These are phyloP conservation scores for Termitomyces sp. DNA, from an alignment of 768 basidiomycete species.

Conservation along the genomic window DNA sequence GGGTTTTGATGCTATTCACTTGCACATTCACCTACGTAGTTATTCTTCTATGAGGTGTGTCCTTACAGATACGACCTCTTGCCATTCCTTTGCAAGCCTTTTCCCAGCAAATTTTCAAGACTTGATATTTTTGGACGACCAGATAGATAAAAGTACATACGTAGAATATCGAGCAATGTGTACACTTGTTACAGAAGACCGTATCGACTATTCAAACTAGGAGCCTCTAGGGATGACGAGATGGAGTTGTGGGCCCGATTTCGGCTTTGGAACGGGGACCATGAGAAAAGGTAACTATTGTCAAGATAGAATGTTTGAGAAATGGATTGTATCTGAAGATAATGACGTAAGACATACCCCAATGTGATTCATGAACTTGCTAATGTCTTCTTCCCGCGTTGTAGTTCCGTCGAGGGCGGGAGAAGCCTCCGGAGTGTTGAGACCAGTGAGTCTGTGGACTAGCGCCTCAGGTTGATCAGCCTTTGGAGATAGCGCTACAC, in stretches of 20 bases:
- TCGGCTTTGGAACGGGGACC: slow-evolving; percentile 31
- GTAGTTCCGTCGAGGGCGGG: slow-evolving; percentile 7
- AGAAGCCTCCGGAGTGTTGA: slow-evolving; percentile 8
- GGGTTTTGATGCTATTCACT: no score
- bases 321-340: not conserved
- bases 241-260: slow-evolving; percentile 15
- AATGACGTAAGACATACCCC: slow-evolving; percentile 32
- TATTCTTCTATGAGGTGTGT: no score
- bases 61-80: no score
- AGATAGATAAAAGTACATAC: no score
- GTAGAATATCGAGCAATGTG: no score
- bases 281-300: slow-evolving; percentile 38
- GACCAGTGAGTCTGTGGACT: slow-evolving; percentile 8
- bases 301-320: not conserved
- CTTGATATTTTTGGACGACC: no score
- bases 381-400: slow-evolving; percentile 35
- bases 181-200: not conserved
- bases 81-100: no score
- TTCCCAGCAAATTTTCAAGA: no score
- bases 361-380: slow-evolving; percentile 45
- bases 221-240: slow-evolving; percentile 17
- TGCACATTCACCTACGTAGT: no score
- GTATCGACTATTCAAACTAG: not conserved
- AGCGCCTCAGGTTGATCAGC: slow-evolving; percentile 14
- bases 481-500: slow-evolving; percentile 26